A percentile compares a stretch with the other conserved stretches of the same genome.
Conservation (phyloP, 768 basidiomycete genomes). For the Hericium erinaceus region DNA sequence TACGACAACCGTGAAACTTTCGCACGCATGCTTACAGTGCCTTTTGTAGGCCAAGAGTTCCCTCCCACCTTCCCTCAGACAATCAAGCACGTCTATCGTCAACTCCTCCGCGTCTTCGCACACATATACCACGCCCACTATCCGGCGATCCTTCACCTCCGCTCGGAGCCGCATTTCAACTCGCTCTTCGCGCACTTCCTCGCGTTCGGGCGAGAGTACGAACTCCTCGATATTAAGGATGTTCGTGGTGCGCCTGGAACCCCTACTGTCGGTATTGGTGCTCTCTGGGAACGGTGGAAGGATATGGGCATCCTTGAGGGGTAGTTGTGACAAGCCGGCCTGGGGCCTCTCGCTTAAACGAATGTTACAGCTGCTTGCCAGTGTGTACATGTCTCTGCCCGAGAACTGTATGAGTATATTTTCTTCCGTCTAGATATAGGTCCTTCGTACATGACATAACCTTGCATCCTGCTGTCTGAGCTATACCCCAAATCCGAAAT, state of each 20-base stretch:
- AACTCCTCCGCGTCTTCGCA: conserved; percentile 93
- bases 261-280: conserved; percentile 55
- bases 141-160: conserved; percentile 81
- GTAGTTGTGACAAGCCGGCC: conserved; percentile 7
- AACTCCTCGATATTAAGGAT: conserved; percentile 83
- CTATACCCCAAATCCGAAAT: no score
- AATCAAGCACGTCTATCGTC: conserved; percentile 89
- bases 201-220: conserved; percentile 91
- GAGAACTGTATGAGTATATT: no score
- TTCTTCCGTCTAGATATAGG: no score
- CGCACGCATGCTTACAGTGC: neutral
- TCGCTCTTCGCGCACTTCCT: conserved; percentile 97
- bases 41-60: conserved; percentile 66
- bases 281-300: conserved; percentile 85
- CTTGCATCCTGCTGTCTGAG: no score
- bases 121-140: conserved; percentile 97
- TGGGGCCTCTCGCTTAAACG: no score
- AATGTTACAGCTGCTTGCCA: no score
- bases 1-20: neutral
- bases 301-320: conserved; percentile 70
- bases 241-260: conserved; percentile 59
- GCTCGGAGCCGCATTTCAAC: conserved; percentile 92
- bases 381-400: no score
- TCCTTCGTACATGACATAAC: no score
- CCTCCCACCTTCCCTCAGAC: conserved; percentile 83